phyloP scores from a whole-genome alignment of 2,329 filamentous ascomycete species.

The Phoma herbarum region DNA sequence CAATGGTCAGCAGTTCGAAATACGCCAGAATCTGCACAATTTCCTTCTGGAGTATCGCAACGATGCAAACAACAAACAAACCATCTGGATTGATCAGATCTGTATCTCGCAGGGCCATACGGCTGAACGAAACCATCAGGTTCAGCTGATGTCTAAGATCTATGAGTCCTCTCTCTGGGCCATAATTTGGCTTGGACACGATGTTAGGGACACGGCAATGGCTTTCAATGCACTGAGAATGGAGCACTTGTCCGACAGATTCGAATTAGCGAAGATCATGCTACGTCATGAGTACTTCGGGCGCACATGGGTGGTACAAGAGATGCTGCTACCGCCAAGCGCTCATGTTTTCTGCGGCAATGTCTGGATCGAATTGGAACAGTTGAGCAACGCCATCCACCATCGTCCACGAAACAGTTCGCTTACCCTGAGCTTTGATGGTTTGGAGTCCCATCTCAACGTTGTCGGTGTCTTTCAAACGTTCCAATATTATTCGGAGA shows the following conservation, averaged over 20 bases:
- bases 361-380: background rate
- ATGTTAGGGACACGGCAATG: background rate
- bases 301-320: background rate
- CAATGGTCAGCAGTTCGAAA: background rate
- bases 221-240: background rate
- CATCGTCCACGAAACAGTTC: background rate
- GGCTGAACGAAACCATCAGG: background rate
- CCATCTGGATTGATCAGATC: slow-evolving; percentile 2
- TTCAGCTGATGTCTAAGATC: background rate
- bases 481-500: background rate
- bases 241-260: background rate
- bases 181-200: background rate
- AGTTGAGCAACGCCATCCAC: background rate
- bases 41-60: background rate
- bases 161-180: background rate
- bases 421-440: background rate
- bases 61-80: background rate
- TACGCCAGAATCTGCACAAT: background rate
- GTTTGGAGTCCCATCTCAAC: background rate
- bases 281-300: background rate
- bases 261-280: background rate
- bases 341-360: background rate
- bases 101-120: background rate
- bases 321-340: background rate
- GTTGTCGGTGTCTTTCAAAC: background rate